Evolutionary conservation across 164 flowering plant species (phyloP), one percentile per base, ranked within the genome.

Genomic region (Magnolia sinica): DNA sequence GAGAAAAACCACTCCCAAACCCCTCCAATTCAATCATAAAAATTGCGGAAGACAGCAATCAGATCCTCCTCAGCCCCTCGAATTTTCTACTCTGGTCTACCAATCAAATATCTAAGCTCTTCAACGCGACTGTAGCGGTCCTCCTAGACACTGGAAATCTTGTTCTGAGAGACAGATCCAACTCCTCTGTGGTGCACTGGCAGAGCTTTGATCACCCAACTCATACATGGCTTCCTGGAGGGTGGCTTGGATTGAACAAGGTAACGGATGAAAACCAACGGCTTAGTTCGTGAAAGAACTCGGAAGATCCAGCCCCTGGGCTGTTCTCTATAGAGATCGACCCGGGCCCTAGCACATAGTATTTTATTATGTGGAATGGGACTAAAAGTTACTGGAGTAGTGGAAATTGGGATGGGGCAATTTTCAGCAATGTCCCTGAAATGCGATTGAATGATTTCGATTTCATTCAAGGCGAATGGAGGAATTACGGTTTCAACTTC

Each of bases 391-490:
- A 68, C 50, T 78, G 77, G 77, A 59, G 70, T 24, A 74, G 81
- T 61, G 81, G 81, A 24, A 23, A 14, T 63, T 78, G 77, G 81
- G 50, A 78, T 61, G 64, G 63, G 23, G 63, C 66, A 19, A 50
- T 50, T 51, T 74, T 74, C 49, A 66, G 71, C 50, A 27, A 1
- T n/a, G 77, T 79, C 20, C 81, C 84, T 27, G 82, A 82, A 73
- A 79, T 82, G 82, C 50, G 37, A 52, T 1, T 8, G 22, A 76
- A 68, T 8, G 74, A 71, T 63, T n/a, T 82, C n/a, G 82, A 65
- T 22, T 20, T 55, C 76, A 64, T 59, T 74, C 85, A 72, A 85
- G 83, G 22, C 64, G 83, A 20, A 83, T 79, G 87, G 81, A 83
- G 18, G 79, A 81, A 70, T 82, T 77, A 22, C 58, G 63, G 77